Base-by-base conservation (phyloP, 2,329 filamentous ascomycete genomes). In the Gremmenia infestans region DNA sequence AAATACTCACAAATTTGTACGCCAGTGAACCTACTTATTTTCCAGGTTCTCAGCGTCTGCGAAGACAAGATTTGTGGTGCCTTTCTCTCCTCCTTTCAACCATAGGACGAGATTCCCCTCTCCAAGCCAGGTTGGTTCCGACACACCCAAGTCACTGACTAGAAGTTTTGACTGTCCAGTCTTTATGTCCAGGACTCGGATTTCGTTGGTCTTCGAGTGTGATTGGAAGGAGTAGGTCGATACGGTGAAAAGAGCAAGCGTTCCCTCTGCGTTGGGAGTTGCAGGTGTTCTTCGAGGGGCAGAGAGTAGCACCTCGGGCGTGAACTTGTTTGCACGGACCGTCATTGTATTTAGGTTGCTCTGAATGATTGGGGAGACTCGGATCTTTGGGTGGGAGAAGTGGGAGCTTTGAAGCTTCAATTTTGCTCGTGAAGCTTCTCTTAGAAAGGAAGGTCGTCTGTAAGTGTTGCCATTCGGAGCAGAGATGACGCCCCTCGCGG, bases 161-260 rank as follows among this genome's bases (percentile, higher is more conserved):
- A 96, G 75, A 12, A 85, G 72, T 4, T 77, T 81, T 4, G 86
- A 86, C 50, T 86, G 78, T 36, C 87, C 86, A 7, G 81, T 82
- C 47, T 79, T 74, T 56, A 91, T 78, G 63, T 93, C 84, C 42
- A 96, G 74, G 25, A 93, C 71, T 17, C 86, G 82, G 63, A 88
- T 85, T 73, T 91, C 86, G 57, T 76, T 79, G 5, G 79, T 81
- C 68, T 86, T 87, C 48, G 78, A 78, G 68, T 95, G 90, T 0
- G 82, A 79, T 40, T 87, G 78, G 71, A 96, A 96, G 5, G 85
- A 92, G 71, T 96, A 96, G 1, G 86, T 83, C 0, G 87, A 89
- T 15, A 85, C 81, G 43, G 83, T 83, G 67, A 86, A 91, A 28
- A 91, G 72, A 48, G 86, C 77, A 56, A 81, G 76, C 53, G 81